These are phyloP conservation scores for Penicillium sumatraense DNA, from an alignment of 2,329 filamentous ascomycete species.

Conservation along the genomic window DNA sequence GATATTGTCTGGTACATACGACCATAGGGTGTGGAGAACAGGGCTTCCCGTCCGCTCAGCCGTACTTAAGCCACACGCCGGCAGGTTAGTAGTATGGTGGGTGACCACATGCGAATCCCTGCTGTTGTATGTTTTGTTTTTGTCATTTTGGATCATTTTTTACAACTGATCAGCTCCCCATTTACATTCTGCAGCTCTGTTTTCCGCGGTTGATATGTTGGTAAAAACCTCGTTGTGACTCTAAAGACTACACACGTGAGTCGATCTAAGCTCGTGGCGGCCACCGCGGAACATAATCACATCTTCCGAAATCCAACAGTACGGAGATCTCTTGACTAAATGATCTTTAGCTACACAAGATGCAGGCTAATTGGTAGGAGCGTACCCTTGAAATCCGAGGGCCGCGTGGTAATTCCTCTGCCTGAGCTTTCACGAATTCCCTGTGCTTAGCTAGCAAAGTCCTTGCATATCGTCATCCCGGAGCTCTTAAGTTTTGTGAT, in stretches of 20 bases:
- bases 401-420: conserved; percentile 5
- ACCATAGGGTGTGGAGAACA: conserved; percentile 4
- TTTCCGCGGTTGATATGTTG: neutral
- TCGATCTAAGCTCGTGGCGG: neutral
- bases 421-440: neutral
- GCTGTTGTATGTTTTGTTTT: neutral
- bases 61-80: conserved; percentile 4
- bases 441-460: conserved; percentile 1
- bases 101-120: conserved; percentile 5
- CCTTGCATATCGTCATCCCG: conserved; percentile 6
- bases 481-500: neutral
- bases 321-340: neutral
- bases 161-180: neutral
- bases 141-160: neutral
- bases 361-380: neutral
- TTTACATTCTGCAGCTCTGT: neutral
- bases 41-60: conserved; percentile 3
- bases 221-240: neutral
- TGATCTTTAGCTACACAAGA: neutral
- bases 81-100: conserved; percentile 2
- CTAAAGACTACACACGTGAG: neutral
- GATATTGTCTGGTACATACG: neutral
- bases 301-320: neutral
- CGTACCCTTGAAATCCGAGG: neutral
- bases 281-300: neutral